Evolutionary conservation across 768 basidiomycete species (phyloP), one percentile per base, ranked within the genome.

Genomic region (Leccinum variicolor): DNA sequence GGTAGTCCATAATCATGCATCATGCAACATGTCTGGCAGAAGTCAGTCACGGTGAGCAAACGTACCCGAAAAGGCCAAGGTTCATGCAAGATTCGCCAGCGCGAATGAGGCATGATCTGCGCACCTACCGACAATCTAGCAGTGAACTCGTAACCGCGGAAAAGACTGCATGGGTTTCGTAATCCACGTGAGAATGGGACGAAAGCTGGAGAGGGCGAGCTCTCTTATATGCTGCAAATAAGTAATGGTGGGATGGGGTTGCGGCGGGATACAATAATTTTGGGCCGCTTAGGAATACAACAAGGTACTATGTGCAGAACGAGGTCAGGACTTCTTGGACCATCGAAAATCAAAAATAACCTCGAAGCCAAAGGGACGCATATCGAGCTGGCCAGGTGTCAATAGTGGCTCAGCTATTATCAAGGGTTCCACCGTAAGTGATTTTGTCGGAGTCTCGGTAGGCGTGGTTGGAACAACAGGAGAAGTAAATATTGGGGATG

Each of bases 281-380:
- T 56, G 28, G 41, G 29, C 46, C 63, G 34, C 21, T 54, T 57
- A 60, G 19, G 58, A 50, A 62, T 71, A 69, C 64, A 71, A 53
- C 57, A 56, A 14, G 17, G 50, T 62, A 54, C 47, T 54, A 34
- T 59, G 61, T 49, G 56, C 36, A 56, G 54, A 57, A 33, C 19
- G 28, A 43, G 23, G 46, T 64, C 61, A 71, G 17, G 63, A 49
- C 34, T 29, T 59, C 50, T 47, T 64, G 28, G 80, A 79, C 90
- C 89, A 91, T 50, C 85, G 78, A 68, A 92, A 84, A 68, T 94
- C 92, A 45, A 94, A 56, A 39, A 91, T 75, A 56, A 92, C 73
- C 45, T 83, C 84, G 46, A 94, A 74, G 9, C 91, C 91, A 71
- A 87, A 84, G 11, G 80, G 79, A 26, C 85, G 82, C 59, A 94